A percentile compares a stretch with the other conserved stretches of the same genome.
These are phyloP conservation scores for Protomyces pachydermus DNA, from an alignment of 1,139 yeast species.

Conservation along the genomic window DNA sequence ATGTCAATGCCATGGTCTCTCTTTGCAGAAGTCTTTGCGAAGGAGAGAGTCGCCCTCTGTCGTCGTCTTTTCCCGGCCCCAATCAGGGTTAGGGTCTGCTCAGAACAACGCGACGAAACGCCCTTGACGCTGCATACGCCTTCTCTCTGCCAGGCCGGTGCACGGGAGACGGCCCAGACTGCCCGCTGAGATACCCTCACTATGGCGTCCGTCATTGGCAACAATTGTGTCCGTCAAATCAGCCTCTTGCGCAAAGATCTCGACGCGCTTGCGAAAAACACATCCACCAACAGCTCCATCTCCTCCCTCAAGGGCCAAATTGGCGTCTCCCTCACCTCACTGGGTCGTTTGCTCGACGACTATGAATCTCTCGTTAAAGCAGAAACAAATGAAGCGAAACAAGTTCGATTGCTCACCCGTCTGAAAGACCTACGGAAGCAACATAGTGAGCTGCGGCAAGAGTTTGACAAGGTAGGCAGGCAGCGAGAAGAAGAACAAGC, in stretches of 20 bases:
- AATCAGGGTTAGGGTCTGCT: not conserved
- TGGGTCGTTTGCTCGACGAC: constrained; percentile 1
- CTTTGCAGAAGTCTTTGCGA: too few relatives aligned
- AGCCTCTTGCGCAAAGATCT: constrained; percentile 11
- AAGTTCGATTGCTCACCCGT: not conserved
- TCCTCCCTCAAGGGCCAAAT: constrained; percentile 8
- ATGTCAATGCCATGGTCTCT: not conserved
- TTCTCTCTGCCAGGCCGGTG: too few relatives aligned
- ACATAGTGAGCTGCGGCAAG: not conserved
- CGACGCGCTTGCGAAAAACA: constrained; percentile 7
- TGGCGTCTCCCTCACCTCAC: constrained; percentile 4
- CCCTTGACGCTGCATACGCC: too few relatives aligned
- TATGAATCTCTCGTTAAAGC: constrained; percentile 7
- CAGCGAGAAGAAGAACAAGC: constrained; percentile 13
- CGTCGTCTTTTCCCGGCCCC: not conserved
- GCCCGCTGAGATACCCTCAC: too few relatives aligned
- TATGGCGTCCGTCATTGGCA: constrained; percentile 21
- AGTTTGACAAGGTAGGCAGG: constrained; percentile 4
- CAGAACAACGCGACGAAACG: not conserved
- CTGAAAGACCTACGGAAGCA: constrained; percentile 7
- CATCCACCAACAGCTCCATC: not conserved
- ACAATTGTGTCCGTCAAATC: constrained; percentile 21
- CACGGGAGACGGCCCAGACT: too few relatives aligned
- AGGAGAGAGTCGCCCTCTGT: not conserved
- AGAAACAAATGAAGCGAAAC: constrained; percentile 15